These are phyloP conservation scores for Paramecium sexaurelia DNA, from an alignment of 73 alveolate genomes.

Conservation along the genomic window DNA sequence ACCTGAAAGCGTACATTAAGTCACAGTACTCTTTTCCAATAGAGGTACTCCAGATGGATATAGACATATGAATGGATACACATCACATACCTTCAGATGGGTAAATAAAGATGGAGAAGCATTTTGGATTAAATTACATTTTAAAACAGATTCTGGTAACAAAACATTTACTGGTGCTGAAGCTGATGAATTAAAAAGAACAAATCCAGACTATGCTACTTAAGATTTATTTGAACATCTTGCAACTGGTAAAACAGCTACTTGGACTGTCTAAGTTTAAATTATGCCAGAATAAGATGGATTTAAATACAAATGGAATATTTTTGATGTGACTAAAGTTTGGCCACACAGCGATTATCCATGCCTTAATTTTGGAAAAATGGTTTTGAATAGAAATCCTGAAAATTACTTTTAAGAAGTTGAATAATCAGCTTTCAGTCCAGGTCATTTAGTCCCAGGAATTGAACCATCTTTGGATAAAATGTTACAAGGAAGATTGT, in stretches of 20 bases:
- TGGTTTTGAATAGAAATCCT: constrained; percentile 90
- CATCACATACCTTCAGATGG: constrained; percentile 92
- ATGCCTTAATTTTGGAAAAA: constrained; percentile 82
- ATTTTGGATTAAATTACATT: constrained; percentile 86
- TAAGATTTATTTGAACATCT: constrained; percentile 85
- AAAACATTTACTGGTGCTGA: constrained; percentile 80
- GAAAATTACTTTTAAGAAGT: constrained; percentile 88
- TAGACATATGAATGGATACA: constrained; percentile 91
- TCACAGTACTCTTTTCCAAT: constrained; percentile 82
- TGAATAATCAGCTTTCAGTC: constrained; percentile 92
- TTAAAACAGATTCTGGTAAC: constrained; percentile 88
- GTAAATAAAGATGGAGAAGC: constrained; percentile 84
- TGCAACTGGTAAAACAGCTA: constrained; percentile 73
- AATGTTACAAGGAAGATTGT: constrained; percentile 93
- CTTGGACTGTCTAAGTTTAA: constrained; percentile 86
- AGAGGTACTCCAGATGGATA: constrained; percentile 96
- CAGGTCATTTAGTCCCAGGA: constrained; percentile 93
- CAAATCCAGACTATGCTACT: constrained; percentile 87
- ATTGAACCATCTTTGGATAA: constrained; percentile 93
- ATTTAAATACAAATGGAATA: constrained; percentile 78
- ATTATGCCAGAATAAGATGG: constrained; percentile 87
- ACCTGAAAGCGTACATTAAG: constrained; percentile 90
- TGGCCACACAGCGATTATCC: constrained; percentile 94
- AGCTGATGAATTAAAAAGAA: constrained; percentile 75
- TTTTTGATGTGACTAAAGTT: constrained; percentile 91